These are phyloP conservation scores for Xanthoconium separans DNA, from an alignment of 1,284 basidiomycete species.

Conservation along the genomic window DNA sequence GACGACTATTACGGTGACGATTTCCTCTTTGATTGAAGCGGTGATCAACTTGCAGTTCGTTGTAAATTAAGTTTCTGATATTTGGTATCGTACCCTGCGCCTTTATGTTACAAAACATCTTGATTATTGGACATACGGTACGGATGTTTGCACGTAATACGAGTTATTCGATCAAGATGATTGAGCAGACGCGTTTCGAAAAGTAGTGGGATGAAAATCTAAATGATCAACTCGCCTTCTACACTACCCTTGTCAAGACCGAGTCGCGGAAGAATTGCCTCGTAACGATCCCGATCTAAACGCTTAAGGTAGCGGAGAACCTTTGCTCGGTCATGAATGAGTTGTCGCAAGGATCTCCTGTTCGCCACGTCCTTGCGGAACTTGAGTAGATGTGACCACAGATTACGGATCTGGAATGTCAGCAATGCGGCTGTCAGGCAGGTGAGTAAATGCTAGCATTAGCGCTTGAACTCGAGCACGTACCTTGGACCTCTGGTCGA, in stretches of 20 bases:
- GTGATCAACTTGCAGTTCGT: neutral
- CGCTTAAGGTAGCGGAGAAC: conserved; percentile 80
- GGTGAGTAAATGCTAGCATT: conserved; percentile 3
- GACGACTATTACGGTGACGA: conserved; percentile 22
- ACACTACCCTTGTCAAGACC: conserved; percentile 80
- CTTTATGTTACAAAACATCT: conserved; percentile 18
- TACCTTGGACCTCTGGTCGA: conserved; percentile 86
- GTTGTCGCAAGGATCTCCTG: conserved; percentile 66
- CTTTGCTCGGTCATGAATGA: conserved; percentile 84
- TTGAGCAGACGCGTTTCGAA: neutral
- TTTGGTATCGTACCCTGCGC: conserved; percentile 15
- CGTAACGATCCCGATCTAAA: conserved; percentile 70
- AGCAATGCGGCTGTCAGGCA: conserved; percentile 71
- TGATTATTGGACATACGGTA: conserved; percentile 14
- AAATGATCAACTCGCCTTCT: conserved; percentile 84
- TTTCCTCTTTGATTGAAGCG: conserved; percentile 13
- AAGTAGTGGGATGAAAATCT: conserved; percentile 3
- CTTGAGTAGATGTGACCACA: conserved; percentile 71
- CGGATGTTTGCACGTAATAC: conserved; percentile 14
- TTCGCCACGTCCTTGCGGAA: conserved; percentile 82
- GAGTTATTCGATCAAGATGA: neutral
- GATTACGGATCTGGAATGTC: conserved; percentile 82
- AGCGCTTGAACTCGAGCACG: conserved; percentile 25
- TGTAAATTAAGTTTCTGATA: conserved; percentile 26
- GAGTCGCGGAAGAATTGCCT: conserved; percentile 68